Percentiles rank a stretch among this genome's conserved stretches.
Conservation (phyloP, 148 eudicot species). For the Dysphania ambrosioides region DNA sequence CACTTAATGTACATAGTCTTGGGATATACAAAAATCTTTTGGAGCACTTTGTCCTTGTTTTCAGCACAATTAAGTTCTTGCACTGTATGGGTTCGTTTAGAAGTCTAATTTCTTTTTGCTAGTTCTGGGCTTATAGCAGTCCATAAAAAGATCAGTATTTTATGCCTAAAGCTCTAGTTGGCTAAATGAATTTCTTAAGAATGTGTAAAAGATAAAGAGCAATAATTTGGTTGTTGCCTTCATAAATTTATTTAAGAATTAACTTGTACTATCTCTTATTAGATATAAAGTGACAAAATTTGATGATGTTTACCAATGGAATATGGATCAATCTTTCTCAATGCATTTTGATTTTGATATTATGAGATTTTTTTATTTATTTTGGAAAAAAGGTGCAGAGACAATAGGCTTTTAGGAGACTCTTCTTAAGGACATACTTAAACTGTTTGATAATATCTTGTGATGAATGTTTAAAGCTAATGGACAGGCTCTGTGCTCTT, state of each 20-base stretch:
- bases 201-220: background rate
- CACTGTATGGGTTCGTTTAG: background rate
- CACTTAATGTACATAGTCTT: background rate
- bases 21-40: background rate
- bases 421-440: background rate
- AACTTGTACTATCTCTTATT: background rate
- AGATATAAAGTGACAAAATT: background rate
- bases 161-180: background rate
- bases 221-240: background rate
- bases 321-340: background rate
- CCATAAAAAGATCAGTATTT: background rate
- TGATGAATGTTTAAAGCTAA: background rate
- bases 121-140: background rate
- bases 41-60: background rate
- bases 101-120: background rate
- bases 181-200: background rate
- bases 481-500: background rate
- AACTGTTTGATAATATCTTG: background rate
- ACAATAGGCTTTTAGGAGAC: too few species aligned
- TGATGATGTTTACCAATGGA: background rate
- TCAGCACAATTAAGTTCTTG: background rate
- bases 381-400: background rate
- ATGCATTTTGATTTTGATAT: too few species aligned
- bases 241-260: background rate
- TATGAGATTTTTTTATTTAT: too few species aligned